Base-by-base conservation (phyloP, 352 stramenopile species). In the Phytophthora sojae region DNA sequence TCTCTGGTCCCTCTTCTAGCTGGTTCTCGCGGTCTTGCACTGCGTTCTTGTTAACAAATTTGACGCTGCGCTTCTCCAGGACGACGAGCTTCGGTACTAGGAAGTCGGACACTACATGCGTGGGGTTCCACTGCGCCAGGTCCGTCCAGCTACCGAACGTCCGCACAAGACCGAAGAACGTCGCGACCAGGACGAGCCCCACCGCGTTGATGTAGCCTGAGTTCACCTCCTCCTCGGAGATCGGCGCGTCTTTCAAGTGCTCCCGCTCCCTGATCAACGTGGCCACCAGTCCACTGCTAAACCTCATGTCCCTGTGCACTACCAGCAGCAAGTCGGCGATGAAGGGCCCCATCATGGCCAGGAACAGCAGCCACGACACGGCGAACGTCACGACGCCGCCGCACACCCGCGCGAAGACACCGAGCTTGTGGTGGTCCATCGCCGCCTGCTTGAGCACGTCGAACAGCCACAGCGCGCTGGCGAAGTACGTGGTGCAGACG, bases 401-500 rank as follows among this genome's bases (percentile, higher is more conserved):
- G 23, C 62, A 47, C 5, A 50, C 26, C 4, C 58, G 52, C 11
- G 30, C 49, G 3, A 49, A 17, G 2, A 21, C 51, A 1, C n/a
- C 26, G 12, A 52, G 17, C 26, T 37, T 55, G 25, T 49, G 26
- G 51, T 55, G 61, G 17, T 15, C 26, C 32, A 23, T 35, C 23
- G 64, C 57, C 25, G 15, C 25, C 9, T 30, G 37, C n/a, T 71
- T 71, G 6, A 71, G 37, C 14, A 58, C 49, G 23, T 80, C 73
- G 17, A 67, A 56, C 4, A 70, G 23, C 47, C 73, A 80, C 23
- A 80, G 47, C 4, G 50, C 15, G 6, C 45, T 47, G 6, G 64
- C 52, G 23, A 80, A 71, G 57, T 75, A 80, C n/a, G 65, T 69
- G 2, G 70, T 66, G 52, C 73, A 80, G 14, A 75, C 69, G 11